phyloP scores from a whole-genome alignment of 176 grass and related monocot species.

The Phoenix roebelenii region DNA sequence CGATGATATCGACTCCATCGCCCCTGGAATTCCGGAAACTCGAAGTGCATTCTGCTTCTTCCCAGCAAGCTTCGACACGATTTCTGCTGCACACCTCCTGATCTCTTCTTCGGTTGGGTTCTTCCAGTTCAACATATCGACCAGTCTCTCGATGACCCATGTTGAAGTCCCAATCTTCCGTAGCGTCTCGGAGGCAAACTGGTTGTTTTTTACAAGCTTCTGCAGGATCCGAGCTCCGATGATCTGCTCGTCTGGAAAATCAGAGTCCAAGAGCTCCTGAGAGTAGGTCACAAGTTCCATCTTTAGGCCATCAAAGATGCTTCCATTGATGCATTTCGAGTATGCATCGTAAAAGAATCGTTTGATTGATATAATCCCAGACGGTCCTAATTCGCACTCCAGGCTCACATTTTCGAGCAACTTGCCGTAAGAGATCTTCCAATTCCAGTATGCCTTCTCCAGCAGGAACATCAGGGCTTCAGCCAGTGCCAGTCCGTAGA shows the following conservation, averaged over 20 bases:
- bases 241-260: neutral
- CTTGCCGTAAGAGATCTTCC: conserved; percentile 10
- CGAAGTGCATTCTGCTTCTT: conserved; percentile 7
- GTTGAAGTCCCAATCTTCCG: conserved; percentile 10
- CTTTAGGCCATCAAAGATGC: conserved; percentile 21
- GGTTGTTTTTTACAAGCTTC: neutral
- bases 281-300: conserved; percentile 23
- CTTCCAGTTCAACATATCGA: conserved; percentile 26
- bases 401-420: conserved; percentile 12
- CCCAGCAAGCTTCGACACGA: conserved; percentile 6
- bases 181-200: conserved; percentile 2
- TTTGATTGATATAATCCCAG: conserved; percentile 6
- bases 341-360: conserved; percentile 30
- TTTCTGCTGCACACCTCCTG: neutral
- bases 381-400: conserved; percentile 8
- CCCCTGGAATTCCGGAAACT: conserved; percentile 17
- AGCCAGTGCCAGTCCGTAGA: conserved; percentile 19
- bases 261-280: conserved; percentile 15
- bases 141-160: conserved; percentile 7
- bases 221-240: conserved; percentile 2
- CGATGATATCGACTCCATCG: conserved; percentile 20
- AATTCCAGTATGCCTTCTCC: conserved; percentile 23
- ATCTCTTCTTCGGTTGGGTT: neutral
- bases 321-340: conserved; percentile 12
- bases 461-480: conserved; percentile 24